Base-by-base conservation (phyloP, 352 stramenopile species). In the Phytophthora constricta region DNA sequence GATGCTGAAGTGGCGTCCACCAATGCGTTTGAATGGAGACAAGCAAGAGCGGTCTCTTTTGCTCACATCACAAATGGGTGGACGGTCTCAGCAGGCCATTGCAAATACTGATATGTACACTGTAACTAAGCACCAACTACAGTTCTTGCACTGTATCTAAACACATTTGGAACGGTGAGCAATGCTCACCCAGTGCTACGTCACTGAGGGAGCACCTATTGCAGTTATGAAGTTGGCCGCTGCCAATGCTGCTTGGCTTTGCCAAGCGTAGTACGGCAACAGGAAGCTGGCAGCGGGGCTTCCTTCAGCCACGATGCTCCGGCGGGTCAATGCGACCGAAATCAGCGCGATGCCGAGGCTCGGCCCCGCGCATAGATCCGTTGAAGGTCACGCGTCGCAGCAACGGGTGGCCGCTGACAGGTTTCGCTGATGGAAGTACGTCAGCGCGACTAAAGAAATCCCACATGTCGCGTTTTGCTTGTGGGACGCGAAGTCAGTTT, bases 221-320 rank as follows among this genome's bases (percentile, higher is more conserved):
- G 31, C 5, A 11, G 31, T 37, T 7, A 11, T 37, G 31, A 7
- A 37, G 31, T 1, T 11, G 31, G n/a, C n/a, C n/a, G n/a, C n/a
- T n/a, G n/a, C n/a, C n/a, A 55, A 49, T 60, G 48, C 41, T 66
- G 59, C 28, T 60, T 59, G 23, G 59, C 41, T 61, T 67, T 62
- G 39, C 42, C 16, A 49, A n/a, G 10, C 14, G 58, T 55, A 42
- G 26, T 58, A 37, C 37, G 16, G n/a, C n/a, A n/a, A n/a, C n/a
- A n/a, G 31, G 31, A 37, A 37, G 31, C 14, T 14, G 13, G n/a
- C n/a, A 5, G 39, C 39, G 39, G 16, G 39, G 39, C 39, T n/a
- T 46, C 14, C 5, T 14, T 46, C 14, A 11, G 17, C 10, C 39
- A 22, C 39, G n/a, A n/a, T n/a, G n/a, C n/a, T n/a, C 13, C 31